Evolutionary conservation across 768 basidiomycete genomes (phyloP), one percentile per base, ranked within the genome.

Genomic region (Boletellus ananas): DNA sequence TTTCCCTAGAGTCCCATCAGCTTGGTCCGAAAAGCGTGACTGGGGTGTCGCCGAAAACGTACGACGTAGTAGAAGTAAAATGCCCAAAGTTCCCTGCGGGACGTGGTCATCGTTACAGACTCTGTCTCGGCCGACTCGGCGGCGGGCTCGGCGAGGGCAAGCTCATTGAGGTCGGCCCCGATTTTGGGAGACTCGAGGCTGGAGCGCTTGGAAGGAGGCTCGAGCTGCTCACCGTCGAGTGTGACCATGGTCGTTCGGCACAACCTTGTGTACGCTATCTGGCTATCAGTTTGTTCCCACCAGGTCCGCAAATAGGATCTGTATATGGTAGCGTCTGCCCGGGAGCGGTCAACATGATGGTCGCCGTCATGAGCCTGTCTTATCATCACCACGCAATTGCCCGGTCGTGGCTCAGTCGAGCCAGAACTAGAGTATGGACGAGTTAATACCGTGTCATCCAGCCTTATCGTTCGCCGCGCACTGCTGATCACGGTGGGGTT

Each of bases 21-120:
- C 29, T 37, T 37, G 16, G 34, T 10, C 6, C 18, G 2, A 12
- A 23, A 16, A 13, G n/a, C 12, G 3, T 27, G 41, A 20, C 1
- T 2, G 13, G 14, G 20, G 18, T 33, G 12, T 33, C 39, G 13
- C 29, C 29, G n/a, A 34, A 33, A 25, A 65, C 68, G 46, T 38
- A 72, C 70, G 34, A 82, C 60, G 47, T 80, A 84, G 52, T 80
- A 84, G 23, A 81, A 58, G 64, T 83, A 84, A 62, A 80, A 82
- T 1, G 79, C 69, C 79, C 78, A 82, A 18, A 83, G 73, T 55
- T 83, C 81, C 7, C 58, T 56, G 14, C 73, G 74, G 14, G 73
- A 74, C 1, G 81, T 83, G 6, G 70, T 73, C 13, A 38, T 29
- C 10, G 29, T 20, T 9, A 35, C 3, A 12, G 7, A 16, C 5